These are phyloP conservation scores for Eucalyptus virginea DNA, from an alignment of 345 rosid genomes.

Conservation along the genomic window DNA sequence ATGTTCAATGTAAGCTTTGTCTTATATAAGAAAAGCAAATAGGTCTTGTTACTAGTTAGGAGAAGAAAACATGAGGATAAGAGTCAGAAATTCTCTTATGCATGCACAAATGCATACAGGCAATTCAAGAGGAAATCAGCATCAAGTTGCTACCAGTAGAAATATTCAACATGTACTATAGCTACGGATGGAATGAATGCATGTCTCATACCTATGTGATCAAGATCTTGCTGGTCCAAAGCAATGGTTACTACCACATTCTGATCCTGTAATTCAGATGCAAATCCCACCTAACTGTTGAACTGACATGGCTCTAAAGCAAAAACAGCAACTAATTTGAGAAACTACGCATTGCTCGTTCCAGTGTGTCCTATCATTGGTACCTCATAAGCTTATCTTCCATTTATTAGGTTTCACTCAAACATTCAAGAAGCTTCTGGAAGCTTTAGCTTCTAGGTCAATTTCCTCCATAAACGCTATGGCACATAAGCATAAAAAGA, in stretches of 20 bases:
- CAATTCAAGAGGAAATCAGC: neutral
- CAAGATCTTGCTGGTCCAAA: neutral
- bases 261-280: neutral
- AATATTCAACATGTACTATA: neutral
- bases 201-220: neutral
- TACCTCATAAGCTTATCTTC: neutral
- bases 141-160: neutral
- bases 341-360: neutral
- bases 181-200: too few species aligned
- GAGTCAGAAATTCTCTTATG: neutral
- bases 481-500: neutral
- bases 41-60: accelerated
- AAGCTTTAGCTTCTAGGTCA: neutral
- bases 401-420: neutral
- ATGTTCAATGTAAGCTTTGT: neutral
- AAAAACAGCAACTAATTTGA: neutral
- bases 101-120: neutral
- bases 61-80: neutral
- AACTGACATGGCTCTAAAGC: neutral
- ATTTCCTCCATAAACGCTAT: neutral
- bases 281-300: neutral
- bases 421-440: neutral
- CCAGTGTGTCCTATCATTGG: neutral
- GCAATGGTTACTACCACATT: neutral
- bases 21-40: neutral